phyloP scores from a whole-genome alignment of 2,329 filamentous ascomycete genomes.

The Ceratocystis lukuohia region DNA sequence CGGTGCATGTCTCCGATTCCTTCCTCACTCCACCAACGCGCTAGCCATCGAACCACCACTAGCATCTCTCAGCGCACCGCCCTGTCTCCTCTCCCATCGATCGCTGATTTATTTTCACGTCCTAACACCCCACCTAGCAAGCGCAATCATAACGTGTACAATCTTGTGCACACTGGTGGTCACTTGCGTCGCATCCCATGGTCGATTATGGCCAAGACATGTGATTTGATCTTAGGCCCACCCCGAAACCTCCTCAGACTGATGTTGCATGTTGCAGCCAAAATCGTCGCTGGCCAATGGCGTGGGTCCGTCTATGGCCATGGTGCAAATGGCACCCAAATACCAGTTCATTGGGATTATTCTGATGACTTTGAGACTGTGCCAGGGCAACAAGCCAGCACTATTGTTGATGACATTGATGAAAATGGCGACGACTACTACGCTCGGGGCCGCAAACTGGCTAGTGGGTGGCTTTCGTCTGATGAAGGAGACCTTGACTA shows the following conservation, averaged over 20 bases:
- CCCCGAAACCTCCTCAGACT: constrained; percentile 64
- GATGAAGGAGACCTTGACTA: constrained; percentile 18
- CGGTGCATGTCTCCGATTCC: constrained; percentile 21
- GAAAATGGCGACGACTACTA: constrained; percentile 19
- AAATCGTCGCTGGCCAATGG: constrained; percentile 54
- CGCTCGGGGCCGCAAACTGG: constrained; percentile 14
- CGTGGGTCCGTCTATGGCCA: constrained; percentile 44
- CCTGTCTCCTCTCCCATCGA: constrained; percentile 53
- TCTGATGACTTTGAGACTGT: constrained; percentile 37
- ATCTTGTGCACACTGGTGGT: constrained; percentile 26
- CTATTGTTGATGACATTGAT: constrained; percentile 11
- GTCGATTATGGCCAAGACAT: constrained; percentile 62
- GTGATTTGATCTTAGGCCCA: constrained; percentile 64
- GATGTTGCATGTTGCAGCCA: constrained; percentile 69
- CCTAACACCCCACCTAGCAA: constrained; percentile 7
- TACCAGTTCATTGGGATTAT: constrained; percentile 49
- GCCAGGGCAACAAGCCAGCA: constrained; percentile 1
- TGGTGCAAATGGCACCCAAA: constrained; percentile 39
- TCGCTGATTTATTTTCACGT: constrained; percentile 51
- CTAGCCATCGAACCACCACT: constrained; percentile 42
- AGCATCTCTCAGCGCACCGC: constrained; percentile 41
- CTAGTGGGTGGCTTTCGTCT: constrained; percentile 15
- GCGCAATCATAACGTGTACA: neutral
- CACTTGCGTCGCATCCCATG: constrained; percentile 42
- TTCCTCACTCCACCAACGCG: constrained; percentile 26